phyloP scores from a whole-genome alignment of 345 rosid genomes.

The Eucalyptus virginea region DNA sequence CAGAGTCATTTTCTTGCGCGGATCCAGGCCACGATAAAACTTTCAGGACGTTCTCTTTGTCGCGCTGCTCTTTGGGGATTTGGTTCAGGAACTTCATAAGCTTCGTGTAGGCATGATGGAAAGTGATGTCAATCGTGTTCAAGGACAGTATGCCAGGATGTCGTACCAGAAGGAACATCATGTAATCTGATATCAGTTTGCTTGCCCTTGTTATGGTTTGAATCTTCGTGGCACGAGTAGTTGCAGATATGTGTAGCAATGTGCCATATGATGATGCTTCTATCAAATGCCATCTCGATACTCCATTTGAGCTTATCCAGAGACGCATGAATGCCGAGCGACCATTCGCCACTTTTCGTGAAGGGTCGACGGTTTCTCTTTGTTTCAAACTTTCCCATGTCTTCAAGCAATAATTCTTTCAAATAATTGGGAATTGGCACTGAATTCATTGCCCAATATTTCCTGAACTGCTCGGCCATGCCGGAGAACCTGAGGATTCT shows the following conservation, averaged over 20 bases:
- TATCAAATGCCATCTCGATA: conserved; percentile 1
- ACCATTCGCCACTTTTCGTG: background rate
- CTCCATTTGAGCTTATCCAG: background rate
- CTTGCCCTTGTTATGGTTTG: background rate
- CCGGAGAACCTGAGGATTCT: background rate
- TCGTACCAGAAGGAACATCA: background rate
- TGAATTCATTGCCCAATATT: background rate
- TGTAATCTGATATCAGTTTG: conserved; percentile 2
- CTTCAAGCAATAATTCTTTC: background rate
- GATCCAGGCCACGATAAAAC: background rate
- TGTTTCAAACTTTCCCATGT: background rate
- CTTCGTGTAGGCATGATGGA: background rate
- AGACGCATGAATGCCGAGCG: background rate
- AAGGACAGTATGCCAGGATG: background rate
- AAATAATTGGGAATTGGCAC: background rate
- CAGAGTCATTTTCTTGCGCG: too few relatives aligned
- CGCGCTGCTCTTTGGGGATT: background rate
- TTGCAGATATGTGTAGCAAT: conserved; percentile 3
- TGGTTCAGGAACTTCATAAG: background rate
- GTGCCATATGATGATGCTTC: conserved; percentile 13
- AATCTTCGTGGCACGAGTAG: background rate
- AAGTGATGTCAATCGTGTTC: background rate
- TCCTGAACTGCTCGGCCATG: background rate
- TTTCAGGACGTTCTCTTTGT: background rate
- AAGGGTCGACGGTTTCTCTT: background rate